Conservation (phyloP, 257 asterid species). For the Euphrasia confusa region DNA sequence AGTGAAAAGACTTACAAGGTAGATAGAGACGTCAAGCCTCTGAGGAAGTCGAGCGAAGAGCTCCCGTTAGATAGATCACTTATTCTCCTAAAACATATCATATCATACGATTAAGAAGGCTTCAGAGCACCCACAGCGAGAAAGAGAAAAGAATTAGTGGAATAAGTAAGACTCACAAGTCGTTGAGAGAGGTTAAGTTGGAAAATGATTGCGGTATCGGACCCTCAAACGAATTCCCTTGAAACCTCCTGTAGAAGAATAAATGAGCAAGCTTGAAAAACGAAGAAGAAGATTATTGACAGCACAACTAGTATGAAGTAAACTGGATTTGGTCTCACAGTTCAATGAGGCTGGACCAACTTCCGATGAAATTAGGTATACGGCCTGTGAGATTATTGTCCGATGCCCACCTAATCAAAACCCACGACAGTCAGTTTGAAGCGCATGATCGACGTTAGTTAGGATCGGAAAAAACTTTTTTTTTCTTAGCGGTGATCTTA, state of each 20-base stretch:
- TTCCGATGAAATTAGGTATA: conserved; percentile 74
- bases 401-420: conserved; percentile 50
- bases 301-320: not conserved
- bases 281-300: not conserved
- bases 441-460: conserved; percentile 2
- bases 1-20: conserved; percentile 43
- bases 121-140: not conserved
- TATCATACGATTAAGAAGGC: conserved; percentile 8
- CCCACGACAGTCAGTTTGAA: conserved; percentile 18
- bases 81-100: conserved; percentile 56
- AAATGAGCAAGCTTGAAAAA: not conserved
- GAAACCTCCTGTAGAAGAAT: conserved; percentile 49
- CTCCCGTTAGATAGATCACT: conserved; percentile 66
- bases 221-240: conserved; percentile 78
- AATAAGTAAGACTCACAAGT: conserved; percentile 44
- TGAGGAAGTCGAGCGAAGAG: conserved; percentile 59
- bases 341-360: conserved; percentile 42
- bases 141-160: conserved; percentile 1
- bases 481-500: conserved; percentile 21
- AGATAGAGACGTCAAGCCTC: conserved; percentile 40
- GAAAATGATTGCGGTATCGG: conserved; percentile 65
- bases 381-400: conserved; percentile 60
- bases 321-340: conserved; percentile 44
- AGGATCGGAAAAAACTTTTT: not conserved
- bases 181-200: conserved; percentile 50